Evolutionary conservation across 768 basidiomycete species (phyloP).

Genomic region (Cyclocybe aegerita): DNA sequence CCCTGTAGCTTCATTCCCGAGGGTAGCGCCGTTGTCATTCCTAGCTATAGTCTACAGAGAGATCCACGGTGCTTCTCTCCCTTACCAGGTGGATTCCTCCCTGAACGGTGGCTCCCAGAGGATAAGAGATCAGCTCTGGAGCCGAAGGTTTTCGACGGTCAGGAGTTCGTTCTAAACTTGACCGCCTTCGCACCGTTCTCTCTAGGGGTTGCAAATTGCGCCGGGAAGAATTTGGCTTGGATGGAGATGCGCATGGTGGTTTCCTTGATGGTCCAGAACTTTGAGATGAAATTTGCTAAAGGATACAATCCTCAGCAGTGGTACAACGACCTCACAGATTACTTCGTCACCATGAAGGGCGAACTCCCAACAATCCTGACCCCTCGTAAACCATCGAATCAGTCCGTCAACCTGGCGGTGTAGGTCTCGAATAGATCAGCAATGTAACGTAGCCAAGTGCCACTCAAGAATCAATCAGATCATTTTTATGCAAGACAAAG

Average conservation of each 20-base stretch:
- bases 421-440: too few relatives aligned
- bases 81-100: constrained; percentile 32
- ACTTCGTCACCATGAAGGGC: constrained; percentile 30
- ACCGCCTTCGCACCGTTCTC: constrained; percentile 37
- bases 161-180: constrained; percentile 21
- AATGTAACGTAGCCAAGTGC: too few relatives aligned
- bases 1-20: constrained; percentile 30
- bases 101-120: constrained; percentile 36
- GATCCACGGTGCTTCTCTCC: constrained; percentile 38
- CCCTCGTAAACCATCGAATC: constrained; percentile 18
- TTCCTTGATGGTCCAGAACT: constrained; percentile 24
- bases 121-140: constrained; percentile 24
- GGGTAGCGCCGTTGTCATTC: constrained; percentile 36
- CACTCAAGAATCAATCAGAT: too few relatives aligned
- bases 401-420: too few relatives aligned
- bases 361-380: constrained; percentile 30
- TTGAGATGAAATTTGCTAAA: constrained; percentile 25
- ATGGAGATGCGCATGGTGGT: constrained; percentile 34
- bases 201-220: constrained; percentile 50
- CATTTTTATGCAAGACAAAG: too few relatives aligned
- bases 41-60: constrained; percentile 32
- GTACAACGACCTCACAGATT: constrained; percentile 29
- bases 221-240: constrained; percentile 39
- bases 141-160: constrained; percentile 30
- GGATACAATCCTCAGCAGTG: constrained; percentile 23